phyloP scores from a whole-genome alignment of 495 filamentous ascomycete species.

The Aspergillus heteromorphus region DNA sequence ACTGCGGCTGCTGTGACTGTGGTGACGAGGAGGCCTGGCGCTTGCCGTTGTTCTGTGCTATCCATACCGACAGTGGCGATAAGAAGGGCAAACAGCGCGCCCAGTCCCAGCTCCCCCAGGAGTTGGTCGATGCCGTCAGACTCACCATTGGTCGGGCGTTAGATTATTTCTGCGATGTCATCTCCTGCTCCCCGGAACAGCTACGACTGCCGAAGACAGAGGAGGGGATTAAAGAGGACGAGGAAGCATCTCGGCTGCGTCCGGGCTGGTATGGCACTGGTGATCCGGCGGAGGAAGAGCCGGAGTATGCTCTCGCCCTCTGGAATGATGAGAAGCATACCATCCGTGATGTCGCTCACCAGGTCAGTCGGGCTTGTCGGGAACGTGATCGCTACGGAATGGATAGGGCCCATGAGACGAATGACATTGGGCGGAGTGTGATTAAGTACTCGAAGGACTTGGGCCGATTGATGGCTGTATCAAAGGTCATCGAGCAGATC shows the following conservation, averaged over 20 bases:
- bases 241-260: slow-evolving; percentile 68
- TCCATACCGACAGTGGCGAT: slow-evolving; percentile 65
- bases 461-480: slow-evolving; percentile 63
- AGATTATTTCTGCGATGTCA: slow-evolving; percentile 94
- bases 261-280: slow-evolving; percentile 67
- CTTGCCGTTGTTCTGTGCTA: slow-evolving; percentile 81
- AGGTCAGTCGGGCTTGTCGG: slow-evolving; percentile 86
- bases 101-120: slow-evolving; percentile 56
- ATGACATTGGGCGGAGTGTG: slow-evolving; percentile 80
- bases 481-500: slow-evolving; percentile 85
- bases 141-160: slow-evolving; percentile 79
- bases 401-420: slow-evolving; percentile 76
- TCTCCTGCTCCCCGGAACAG: slow-evolving; percentile 96
- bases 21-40: slow-evolving; percentile 93
- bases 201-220: slow-evolving; percentile 77
- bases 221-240: slow-evolving; percentile 73
- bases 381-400: slow-evolving; percentile 61
- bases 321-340: slow-evolving; percentile 99
- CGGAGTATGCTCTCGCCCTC: slow-evolving; percentile 80
- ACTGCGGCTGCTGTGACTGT: slow-evolving; percentile 95
- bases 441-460: slow-evolving; percentile 70
- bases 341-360: slow-evolving; percentile 79
- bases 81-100: slow-evolving; percentile 59
- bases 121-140: slow-evolving; percentile 66
- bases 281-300: slow-evolving; percentile 47